Percentiles rank a stretch among this genome's conserved stretches.
These are phyloP conservation scores for Blastobotrys indianensis DNA, from an alignment of 1,139 yeast genomes.

Conservation along the genomic window DNA sequence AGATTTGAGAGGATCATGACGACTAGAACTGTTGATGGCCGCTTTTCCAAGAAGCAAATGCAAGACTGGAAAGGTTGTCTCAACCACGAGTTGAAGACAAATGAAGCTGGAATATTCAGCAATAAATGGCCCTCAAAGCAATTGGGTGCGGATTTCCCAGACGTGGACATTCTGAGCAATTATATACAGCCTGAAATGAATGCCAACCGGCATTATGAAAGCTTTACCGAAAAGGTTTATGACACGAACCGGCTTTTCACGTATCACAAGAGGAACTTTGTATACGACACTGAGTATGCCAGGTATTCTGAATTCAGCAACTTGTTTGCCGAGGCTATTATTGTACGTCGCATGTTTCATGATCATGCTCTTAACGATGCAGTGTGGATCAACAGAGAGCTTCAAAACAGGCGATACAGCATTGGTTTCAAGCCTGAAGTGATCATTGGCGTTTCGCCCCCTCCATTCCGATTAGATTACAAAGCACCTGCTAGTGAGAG, in stretches of 20 bases:
- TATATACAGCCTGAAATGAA: constrained; percentile 17
- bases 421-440: too few relatives aligned
- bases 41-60: constrained; percentile 11
- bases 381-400: too few relatives aligned
- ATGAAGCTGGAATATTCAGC: constrained; percentile 20
- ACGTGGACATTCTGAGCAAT: constrained; percentile 12
- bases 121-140: constrained; percentile 13
- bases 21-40: constrained; percentile 16
- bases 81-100: constrained; percentile 22
- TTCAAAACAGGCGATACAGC: too few relatives aligned
- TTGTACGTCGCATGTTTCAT: constrained; percentile 4
- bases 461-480: too few relatives aligned
- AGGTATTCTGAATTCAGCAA: constrained; percentile 6
- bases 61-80: constrained; percentile 19
- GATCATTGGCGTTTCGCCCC: too few relatives aligned
- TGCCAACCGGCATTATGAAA: constrained; percentile 2
- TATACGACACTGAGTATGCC: background rate
- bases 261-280: constrained; percentile 1
- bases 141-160: constrained; percentile 21
- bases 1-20: constrained; percentile 19
- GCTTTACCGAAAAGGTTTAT: background rate
- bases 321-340: background rate
- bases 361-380: too few relatives aligned
- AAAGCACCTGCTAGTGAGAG: too few relatives aligned
- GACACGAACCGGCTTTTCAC: background rate